These are phyloP conservation scores for Candida frijolesensis DNA, from an alignment of 1,139 yeast species.

Conservation along the genomic window DNA sequence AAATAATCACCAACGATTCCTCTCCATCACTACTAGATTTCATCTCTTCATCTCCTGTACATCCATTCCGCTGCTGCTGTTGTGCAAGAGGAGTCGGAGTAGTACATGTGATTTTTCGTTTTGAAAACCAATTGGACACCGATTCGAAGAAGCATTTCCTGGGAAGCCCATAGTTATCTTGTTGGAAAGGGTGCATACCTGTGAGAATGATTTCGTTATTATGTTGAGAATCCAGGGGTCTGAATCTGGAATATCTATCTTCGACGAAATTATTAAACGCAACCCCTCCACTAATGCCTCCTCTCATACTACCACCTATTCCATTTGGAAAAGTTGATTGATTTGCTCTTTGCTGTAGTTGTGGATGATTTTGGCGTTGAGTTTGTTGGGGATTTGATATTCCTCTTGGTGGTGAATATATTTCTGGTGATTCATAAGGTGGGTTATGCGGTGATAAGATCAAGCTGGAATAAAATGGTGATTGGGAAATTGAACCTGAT, in stretches of 20 bases:
- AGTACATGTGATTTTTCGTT: slow-evolving; percentile 1
- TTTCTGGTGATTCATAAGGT: slow-evolving; percentile 10
- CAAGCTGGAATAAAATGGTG: slow-evolving; percentile 8
- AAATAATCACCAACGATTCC: slow-evolving; percentile 7
- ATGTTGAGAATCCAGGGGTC: slow-evolving; percentile 50
- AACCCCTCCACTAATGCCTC: slow-evolving; percentile 24
- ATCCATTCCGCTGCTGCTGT: background rate
- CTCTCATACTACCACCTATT: slow-evolving; percentile 6
- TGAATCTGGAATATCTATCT: slow-evolving; percentile 53
- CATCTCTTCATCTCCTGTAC: background rate
- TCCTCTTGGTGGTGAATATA: slow-evolving; percentile 6
- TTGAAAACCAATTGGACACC: slow-evolving; percentile 15
- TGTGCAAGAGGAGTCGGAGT: background rate
- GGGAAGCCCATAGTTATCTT: slow-evolving; percentile 15
- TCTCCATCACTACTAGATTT: background rate
- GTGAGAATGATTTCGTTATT: slow-evolving; percentile 33
- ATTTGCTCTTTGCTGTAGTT: background rate
- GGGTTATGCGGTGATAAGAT: slow-evolving; percentile 12
- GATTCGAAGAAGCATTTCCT: slow-evolving; percentile 12
- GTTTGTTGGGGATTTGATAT: background rate
- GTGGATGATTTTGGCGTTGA: background rate
- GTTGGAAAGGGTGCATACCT: slow-evolving; percentile 47
- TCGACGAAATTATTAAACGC: slow-evolving; percentile 49
- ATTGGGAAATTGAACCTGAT: slow-evolving; percentile 5
- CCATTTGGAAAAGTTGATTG: background rate